Evolutionary conservation across 108 stramenopile genomes (phyloP), one percentile per base, ranked within the genome.

Genomic region (Cyclostephanos invisitatus): DNA sequence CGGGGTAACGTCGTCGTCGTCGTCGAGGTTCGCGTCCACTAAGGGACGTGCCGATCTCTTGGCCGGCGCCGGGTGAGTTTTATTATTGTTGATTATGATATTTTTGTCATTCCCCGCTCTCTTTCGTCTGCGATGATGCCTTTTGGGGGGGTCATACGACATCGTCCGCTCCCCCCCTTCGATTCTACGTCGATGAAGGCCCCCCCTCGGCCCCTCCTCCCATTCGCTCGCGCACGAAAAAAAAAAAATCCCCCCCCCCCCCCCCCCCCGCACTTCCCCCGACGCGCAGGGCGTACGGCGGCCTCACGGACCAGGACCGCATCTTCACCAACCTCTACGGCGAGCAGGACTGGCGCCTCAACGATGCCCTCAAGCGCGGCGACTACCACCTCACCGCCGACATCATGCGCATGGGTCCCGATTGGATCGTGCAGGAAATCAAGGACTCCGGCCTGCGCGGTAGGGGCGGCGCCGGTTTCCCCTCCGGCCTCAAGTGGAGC

Each of bases 321-420:
- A 99, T 99, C 81, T 99, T 99, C 83, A 98, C 98, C 69, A 99
- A 99, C 75, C 83, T 99, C 22, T 99, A 99, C 86, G 99, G 99
- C 51, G 99, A 99, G 82, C 88, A 98, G 73, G 98, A 99, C 84
- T 99, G 99, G 98, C 91, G 98, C 28, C 79, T 99, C 38, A 81
- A 81, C 46, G 98, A 97, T 70, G 97, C 99, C 48, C 62, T 91
- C 79, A 96, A 91, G 73, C 96, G 99, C 14, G 96, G 96, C 12
- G 96, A 96, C 67, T 96, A 89, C 54, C 86, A 98, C 84, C 54
- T 86, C 80, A 99, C 99, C 54, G 98, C 98, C 84, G 99, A 99
- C 68, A 93, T 99, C 68, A 87, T 98, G 91, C 89, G 90, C 77
- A 94, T 96, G 97, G 99, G 99, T 47, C 99, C 99, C 37, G 99